Conservation (phyloP, 2,329 filamentous ascomycete genomes). For the Diaporthe sp. region DNA sequence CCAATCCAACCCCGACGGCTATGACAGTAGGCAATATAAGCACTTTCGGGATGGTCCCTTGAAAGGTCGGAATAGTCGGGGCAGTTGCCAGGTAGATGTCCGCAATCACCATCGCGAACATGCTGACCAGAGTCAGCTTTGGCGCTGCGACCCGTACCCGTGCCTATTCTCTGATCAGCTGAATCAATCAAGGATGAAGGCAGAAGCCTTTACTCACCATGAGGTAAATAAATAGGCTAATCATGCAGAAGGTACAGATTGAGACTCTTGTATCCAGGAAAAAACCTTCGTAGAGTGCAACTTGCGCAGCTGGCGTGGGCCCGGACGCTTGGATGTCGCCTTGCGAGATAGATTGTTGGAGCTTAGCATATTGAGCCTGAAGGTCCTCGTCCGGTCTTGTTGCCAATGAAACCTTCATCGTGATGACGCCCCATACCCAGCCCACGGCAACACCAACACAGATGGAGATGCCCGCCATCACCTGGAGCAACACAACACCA, state of each 20-base stretch:
- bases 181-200: conserved; percentile 36
- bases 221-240: conserved; percentile 1
- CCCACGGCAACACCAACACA: conserved; percentile 13
- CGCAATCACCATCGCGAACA: conserved; percentile 61
- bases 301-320: not conserved
- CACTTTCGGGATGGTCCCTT: conserved; percentile 51
- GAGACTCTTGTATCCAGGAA: conserved; percentile 26
- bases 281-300: conserved; percentile 12
- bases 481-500: conserved; percentile 12
- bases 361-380: not conserved
- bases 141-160: conserved; percentile 59
- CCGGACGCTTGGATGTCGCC: conserved; percentile 6
- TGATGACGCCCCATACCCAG: conserved; percentile 26
- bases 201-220: not conserved
- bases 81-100: conserved; percentile 60
- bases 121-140: conserved; percentile 57
- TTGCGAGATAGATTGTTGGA: conserved; percentile 8
- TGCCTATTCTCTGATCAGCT: conserved; percentile 41
- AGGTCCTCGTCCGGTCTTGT: conserved; percentile 10
- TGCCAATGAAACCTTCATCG: conserved; percentile 19
- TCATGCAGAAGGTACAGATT: conserved; percentile 17
- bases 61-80: conserved; percentile 56
- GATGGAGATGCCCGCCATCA: conserved; percentile 13
- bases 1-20: conserved; percentile 58
- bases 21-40: conserved; percentile 60